Evolutionary conservation across 352 stramenopile species (phyloP).

Genomic region (Saprolegnia parasitica): DNA sequence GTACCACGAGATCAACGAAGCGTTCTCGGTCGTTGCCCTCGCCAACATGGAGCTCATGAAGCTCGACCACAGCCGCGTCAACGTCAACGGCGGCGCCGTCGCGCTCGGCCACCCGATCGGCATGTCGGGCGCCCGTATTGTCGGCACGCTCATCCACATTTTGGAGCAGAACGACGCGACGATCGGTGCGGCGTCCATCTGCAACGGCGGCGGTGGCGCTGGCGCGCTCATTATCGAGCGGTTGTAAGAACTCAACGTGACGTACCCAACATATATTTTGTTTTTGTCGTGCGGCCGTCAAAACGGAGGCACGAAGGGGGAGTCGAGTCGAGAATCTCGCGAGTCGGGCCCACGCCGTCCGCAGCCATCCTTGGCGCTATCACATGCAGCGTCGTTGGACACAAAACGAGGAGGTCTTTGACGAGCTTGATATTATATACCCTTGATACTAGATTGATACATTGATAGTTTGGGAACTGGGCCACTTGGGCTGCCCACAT

Average conservation of each 20-base stretch:
- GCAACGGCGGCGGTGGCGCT: conserved; percentile 95
- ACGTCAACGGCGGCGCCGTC: conserved; percentile 90
- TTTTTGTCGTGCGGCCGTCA: too few species aligned
- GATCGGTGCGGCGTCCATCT: conserved; percentile 92
- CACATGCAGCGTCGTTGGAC: too few species aligned
- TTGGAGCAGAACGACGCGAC: conserved; percentile 87
- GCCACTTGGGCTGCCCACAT: too few species aligned
- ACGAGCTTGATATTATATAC: too few species aligned
- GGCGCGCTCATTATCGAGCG: conserved; percentile 93
- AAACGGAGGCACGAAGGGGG: too few species aligned
- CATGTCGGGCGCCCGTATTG: conserved; percentile 80
- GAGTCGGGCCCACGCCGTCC: too few species aligned
- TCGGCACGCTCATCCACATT: conserved; percentile 89
- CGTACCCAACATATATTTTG: too few species aligned
- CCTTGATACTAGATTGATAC: too few species aligned
- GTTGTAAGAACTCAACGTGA: conserved; percentile 21
- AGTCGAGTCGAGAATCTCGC: too few species aligned
- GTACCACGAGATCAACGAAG: conserved; percentile 98
- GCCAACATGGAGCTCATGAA: conserved; percentile 89
- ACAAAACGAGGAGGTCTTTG: too few species aligned
- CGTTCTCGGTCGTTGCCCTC: conserved; percentile 93
- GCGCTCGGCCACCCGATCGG: conserved; percentile 61
- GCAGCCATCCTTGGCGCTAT: too few species aligned
- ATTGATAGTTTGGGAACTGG: too few species aligned
- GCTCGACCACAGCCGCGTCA: conserved; percentile 85